Percentiles rank a stretch among this genome's conserved stretches.
These are phyloP conservation scores for Torrubiellomyces zombiae DNA, from an alignment of 2,329 filamentous ascomycete genomes.

Conservation along the genomic window DNA sequence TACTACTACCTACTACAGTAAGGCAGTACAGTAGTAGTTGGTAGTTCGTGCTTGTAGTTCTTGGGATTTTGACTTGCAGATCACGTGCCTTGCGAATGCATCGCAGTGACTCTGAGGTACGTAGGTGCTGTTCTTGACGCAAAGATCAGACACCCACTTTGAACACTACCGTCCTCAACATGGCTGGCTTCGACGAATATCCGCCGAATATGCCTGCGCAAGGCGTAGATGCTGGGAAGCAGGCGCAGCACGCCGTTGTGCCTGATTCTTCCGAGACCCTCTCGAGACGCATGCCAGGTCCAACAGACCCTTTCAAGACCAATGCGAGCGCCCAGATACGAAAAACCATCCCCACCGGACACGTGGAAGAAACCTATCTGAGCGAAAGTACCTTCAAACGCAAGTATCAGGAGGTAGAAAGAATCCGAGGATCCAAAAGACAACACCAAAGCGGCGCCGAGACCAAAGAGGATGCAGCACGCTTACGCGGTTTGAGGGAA, in stretches of 20 bases:
- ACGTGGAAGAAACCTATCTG: constrained; percentile 73
- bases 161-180: no score
- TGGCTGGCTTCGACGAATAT: constrained; percentile 47
- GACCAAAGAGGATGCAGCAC: constrained; percentile 54
- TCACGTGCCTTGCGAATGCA: no score
- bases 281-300: constrained; percentile 47
- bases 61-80: no score
- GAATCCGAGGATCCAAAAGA: constrained; percentile 39
- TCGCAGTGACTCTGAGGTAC: no score
- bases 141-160: background rate
- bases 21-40: no score
- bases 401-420: constrained; percentile 71
- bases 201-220: constrained; percentile 50
- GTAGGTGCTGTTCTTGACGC: no score
- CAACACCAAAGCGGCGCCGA: constrained; percentile 37
- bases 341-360: constrained; percentile 72
- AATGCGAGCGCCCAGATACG: constrained; percentile 47
- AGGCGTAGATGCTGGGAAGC: constrained; percentile 41
- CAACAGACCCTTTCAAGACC: constrained; percentile 59
- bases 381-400: constrained; percentile 81
- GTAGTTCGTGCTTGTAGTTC: no score
- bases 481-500: constrained; percentile 59
- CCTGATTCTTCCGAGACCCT: constrained; percentile 59
- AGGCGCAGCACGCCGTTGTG: constrained; percentile 43
- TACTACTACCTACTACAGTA: no score